Base-by-base conservation (phyloP, 116 monocot species). In the Cymodocea nodosa region DNA sequence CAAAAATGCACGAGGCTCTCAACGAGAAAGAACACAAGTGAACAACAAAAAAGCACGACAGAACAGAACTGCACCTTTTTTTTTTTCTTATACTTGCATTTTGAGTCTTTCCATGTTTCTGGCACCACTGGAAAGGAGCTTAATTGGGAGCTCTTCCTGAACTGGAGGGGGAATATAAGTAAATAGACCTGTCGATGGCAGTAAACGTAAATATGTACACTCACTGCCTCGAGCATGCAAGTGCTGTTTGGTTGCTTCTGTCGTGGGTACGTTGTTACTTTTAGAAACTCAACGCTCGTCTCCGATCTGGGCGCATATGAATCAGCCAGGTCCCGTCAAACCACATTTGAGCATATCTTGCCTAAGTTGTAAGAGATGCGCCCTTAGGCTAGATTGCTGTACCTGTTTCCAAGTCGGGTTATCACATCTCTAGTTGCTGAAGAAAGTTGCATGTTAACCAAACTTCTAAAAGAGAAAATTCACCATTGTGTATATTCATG, bases 371-470 rank as follows among this genome's bases (percentile, higher is more conserved):
- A 87, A 50, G 24, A 92, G 75, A 64, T 92, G 92, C 11, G 87
- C 80, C 59, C 80, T 71, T 25, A 92, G 74, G 76, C 87, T 92
- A 23, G 71, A 82, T 64, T 87, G 87, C 40, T 87, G 84, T 35
- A 87, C 79, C 90, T 91, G 78, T 61, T 70, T 35, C n/a, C 17
- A 54, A 54, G 19, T 17, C 53, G 17, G 53, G 17, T 18, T 12
- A 8, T 6, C 44, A 44, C 30, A 30, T 30, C 30, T 30, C 30
- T 30, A 30, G 2, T 30, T 30, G 30, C 30, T 30, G 30, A 30
- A 1, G 30, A 30, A 30, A 30, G 2, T 30, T 30, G 30, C 3
- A 30, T 30, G 30, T 30, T 3, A 30, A 30, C 3, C 3, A 3
- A 30, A 30, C 1, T 30, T 30, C 30, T 30, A 3, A 3, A 1